Evolutionary conservation across 257 asterid genomes (phyloP), one percentile per base, ranked within the genome.

Genomic region (Cordia subcordata): DNA sequence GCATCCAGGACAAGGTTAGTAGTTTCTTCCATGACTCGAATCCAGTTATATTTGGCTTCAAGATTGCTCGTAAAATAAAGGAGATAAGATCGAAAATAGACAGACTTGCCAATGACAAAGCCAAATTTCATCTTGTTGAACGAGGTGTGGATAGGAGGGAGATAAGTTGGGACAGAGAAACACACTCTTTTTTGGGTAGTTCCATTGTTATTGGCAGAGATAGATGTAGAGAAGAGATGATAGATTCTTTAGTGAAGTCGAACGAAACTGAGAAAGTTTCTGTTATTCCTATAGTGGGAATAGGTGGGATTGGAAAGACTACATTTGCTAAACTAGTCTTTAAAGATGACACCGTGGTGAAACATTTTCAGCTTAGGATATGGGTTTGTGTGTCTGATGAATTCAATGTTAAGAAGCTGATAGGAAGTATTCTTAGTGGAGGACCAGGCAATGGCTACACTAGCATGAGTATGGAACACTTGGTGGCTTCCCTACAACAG

Each of bases 241-340:
- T 78, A 4, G 60, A 49, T 44, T 51, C 15, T 14, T 14, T 71
- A 37, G 0, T 74, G n/a, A 21, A 38, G 22, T 35, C 58, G 4
- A 33, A 13, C 17, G n/a, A n/a, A 10, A 53, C 50, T 38, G 68
- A 55, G 61, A 61, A 38, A 49, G 64, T 66, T 50, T 67, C 38
- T 33, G 67, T 74, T 16, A 62, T 15, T 58, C 77, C 72, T 0
- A 42, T 78, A 20, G 66, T 63, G 42, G 81, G 84, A 8, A 67
- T 75, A 66, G 76, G 63, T 0, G 84, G 82, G 0, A 17, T 58
- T 1, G 82, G 82, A 19, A 72, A 78, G 47, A 74, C 78, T 19
- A 64, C 84, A 0, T 81, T 74, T 51, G 62, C 71, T 0, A 55
- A 71, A 38, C 0, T 54, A 17, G 72, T 78, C 8, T 71, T 55